Conservation (phyloP, 768 basidiomycete genomes). For the Boletus eberwhitei region DNA sequence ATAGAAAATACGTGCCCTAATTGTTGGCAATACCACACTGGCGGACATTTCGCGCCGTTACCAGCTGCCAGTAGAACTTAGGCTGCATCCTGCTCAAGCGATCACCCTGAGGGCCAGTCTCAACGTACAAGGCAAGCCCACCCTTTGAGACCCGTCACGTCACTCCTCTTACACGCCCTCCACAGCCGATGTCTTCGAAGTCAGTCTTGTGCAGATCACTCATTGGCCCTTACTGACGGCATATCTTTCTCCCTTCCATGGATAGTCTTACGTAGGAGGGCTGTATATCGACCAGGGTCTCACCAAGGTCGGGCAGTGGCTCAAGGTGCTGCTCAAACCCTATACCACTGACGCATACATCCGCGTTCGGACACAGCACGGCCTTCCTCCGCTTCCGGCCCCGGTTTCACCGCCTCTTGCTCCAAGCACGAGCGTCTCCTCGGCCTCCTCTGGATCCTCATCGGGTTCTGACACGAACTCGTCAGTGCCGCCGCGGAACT, state of each 20-base stretch:
- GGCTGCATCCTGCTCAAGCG: constrained; percentile 68
- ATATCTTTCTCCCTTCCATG: not conserved
- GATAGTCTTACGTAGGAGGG: constrained; percentile 76
- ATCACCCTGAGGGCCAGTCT: constrained; percentile 65
- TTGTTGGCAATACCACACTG: constrained; percentile 72
- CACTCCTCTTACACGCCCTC: constrained; percentile 1
- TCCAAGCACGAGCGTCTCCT: constrained; percentile 18
- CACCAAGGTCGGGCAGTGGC: constrained; percentile 53
- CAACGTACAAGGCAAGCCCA: constrained; percentile 63
- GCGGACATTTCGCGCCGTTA: constrained; percentile 70
- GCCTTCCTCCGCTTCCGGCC: constrained; percentile 47
- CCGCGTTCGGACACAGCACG: constrained; percentile 62
- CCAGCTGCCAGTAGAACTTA: constrained; percentile 56
- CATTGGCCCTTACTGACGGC: not conserved
- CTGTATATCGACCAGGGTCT: constrained; percentile 71
- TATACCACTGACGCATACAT: constrained; percentile 62
- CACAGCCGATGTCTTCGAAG: constrained; percentile 78
- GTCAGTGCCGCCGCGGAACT: constrained; percentile 7
- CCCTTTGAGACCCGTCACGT: constrained; percentile 1
- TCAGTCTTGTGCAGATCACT: constrained; percentile 26
- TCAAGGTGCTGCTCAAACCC: constrained; percentile 58
- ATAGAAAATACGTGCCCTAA: constrained; percentile 75
- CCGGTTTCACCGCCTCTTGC: constrained; percentile 20
- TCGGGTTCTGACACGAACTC: not conserved
- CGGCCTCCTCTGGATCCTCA: constrained; percentile 6